A percentile compares a stretch with the other conserved stretches of the same genome.
These are phyloP conservation scores for Cyberlindnera misumaiensis DNA, from an alignment of 805 yeast species.

Conservation along the genomic window DNA sequence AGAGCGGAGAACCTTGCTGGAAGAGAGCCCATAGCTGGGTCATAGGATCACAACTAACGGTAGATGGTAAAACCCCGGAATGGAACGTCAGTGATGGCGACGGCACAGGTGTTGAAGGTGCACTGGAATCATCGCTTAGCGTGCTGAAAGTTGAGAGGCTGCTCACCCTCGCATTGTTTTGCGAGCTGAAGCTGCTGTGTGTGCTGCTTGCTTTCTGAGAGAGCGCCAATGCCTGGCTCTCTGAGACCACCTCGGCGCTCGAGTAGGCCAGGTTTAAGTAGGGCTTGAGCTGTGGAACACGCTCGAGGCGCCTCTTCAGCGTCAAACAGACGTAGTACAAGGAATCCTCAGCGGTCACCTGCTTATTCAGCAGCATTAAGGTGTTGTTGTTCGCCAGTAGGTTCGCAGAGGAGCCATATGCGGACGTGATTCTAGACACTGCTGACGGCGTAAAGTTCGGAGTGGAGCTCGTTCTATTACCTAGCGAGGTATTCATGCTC, in stretches of 20 bases:
- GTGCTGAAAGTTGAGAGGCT: slow-evolving; percentile 28
- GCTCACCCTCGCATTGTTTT: slow-evolving; percentile 25
- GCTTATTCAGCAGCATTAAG: slow-evolving; percentile 51
- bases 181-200: slow-evolving; percentile 5
- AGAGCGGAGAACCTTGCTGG: slow-evolving; percentile 89
- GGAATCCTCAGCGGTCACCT: slow-evolving; percentile 58
- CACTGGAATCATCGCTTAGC: slow-evolving; percentile 27
- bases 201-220: slow-evolving; percentile 27
- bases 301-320: slow-evolving; percentile 47
- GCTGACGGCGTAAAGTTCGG: neutral
- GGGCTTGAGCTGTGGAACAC: slow-evolving; percentile 62
- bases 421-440: slow-evolving; percentile 9
- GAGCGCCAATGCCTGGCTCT: slow-evolving; percentile 56
- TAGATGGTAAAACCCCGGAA: slow-evolving; percentile 72
- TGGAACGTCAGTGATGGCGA: slow-evolving; percentile 47
- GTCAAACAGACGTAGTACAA: slow-evolving; percentile 59
- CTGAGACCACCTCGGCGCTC: slow-evolving; percentile 62
- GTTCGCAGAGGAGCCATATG: slow-evolving; percentile 8
- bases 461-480: slow-evolving; percentile 1
- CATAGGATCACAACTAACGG: slow-evolving; percentile 79
- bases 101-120: slow-evolving; percentile 20
- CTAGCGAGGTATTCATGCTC: neutral
- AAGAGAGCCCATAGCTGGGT: slow-evolving; percentile 84
- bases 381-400: slow-evolving; percentile 17
- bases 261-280: slow-evolving; percentile 57